These are phyloP conservation scores for Wickerhamomyces canadensis DNA, from an alignment of 805 yeast species.

Conservation along the genomic window DNA sequence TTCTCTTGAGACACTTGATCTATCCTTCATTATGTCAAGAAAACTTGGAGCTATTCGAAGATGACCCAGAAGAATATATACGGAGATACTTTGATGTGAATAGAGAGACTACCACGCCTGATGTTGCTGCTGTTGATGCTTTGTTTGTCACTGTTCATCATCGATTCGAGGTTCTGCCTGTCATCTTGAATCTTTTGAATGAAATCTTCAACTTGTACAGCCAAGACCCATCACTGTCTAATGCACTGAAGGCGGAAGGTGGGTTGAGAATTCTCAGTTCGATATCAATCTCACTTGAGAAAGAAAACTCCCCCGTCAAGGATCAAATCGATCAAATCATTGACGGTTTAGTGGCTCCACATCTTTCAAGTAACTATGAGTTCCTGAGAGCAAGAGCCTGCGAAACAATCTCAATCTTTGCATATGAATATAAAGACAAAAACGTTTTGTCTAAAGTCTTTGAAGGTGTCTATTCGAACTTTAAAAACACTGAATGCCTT, in stretches of 20 bases:
- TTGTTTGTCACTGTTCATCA: slow-evolving; percentile 53
- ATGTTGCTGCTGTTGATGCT: slow-evolving; percentile 74
- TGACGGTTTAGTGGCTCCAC: slow-evolving; percentile 62
- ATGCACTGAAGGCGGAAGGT: slow-evolving; percentile 73
- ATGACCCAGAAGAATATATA: slow-evolving; percentile 85
- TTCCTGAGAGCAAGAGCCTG: slow-evolving; percentile 75
- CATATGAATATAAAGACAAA: slow-evolving; percentile 30
- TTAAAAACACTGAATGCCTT: slow-evolving; percentile 38
- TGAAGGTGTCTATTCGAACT: slow-evolving; percentile 36
- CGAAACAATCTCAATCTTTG: slow-evolving; percentile 46
- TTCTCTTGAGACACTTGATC: slow-evolving; percentile 61
- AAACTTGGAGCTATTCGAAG: slow-evolving; percentile 68
- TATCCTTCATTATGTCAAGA: slow-evolving; percentile 74
- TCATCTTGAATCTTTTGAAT: slow-evolving; percentile 52
- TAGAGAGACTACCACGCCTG: slow-evolving; percentile 64
- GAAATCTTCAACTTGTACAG: slow-evolving; percentile 35
- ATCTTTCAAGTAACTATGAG: slow-evolving; percentile 52
- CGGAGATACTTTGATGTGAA: slow-evolving; percentile 63
- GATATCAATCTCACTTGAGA: slow-evolving; percentile 44
- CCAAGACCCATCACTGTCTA: slow-evolving; percentile 27
- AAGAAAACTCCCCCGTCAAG: slow-evolving; percentile 47
- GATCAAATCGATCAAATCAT: slow-evolving; percentile 67
- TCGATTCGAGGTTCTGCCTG: slow-evolving; percentile 51
- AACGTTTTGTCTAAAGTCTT: slow-evolving; percentile 33
- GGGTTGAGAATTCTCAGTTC: slow-evolving; percentile 75